phyloP scores from a whole-genome alignment of 768 basidiomycete genomes.

The Russula earlei region DNA sequence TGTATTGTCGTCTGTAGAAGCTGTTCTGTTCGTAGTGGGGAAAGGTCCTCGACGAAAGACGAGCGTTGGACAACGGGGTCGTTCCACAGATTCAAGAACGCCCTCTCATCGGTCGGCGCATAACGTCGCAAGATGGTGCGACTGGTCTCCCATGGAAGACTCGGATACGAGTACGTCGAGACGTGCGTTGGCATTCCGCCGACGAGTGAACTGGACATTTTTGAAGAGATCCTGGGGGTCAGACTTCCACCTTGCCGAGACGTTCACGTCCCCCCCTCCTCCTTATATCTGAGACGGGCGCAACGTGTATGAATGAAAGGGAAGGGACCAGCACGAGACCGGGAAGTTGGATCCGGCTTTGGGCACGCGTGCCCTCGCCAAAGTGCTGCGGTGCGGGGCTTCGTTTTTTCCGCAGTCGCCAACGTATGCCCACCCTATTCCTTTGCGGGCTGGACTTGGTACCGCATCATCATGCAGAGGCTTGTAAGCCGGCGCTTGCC shows the following conservation, averaged over 20 bases:
- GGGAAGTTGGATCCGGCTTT: conserved; percentile 6
- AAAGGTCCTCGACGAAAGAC: conserved; percentile 11
- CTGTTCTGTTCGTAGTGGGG: conserved; percentile 5
- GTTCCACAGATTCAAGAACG: conserved; percentile 9
- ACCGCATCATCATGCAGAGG: neutral
- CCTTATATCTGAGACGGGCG: neutral
- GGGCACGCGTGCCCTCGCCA: neutral
- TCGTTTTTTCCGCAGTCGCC: conserved; percentile 7
- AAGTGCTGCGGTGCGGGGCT: neutral
- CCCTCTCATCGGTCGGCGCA: conserved; percentile 2
- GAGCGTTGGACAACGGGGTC: conserved; percentile 10
- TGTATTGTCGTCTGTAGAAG: conserved; percentile 9
- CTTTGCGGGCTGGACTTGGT: too few relatives aligned
- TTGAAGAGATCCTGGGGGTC: neutral
- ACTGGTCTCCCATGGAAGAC: conserved; percentile 12
- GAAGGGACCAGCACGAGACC: neutral
- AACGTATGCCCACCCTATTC: too few relatives aligned
- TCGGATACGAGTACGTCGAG: too few relatives aligned
- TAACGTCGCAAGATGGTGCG: conserved; percentile 12
- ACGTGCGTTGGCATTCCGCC: too few relatives aligned
- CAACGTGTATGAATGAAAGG: neutral
- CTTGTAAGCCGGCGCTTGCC: neutral
- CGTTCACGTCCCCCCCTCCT: too few relatives aligned
- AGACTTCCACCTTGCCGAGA: neutral
- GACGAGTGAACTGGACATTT: neutral